Evolutionary conservation across 2,329 filamentous ascomycete genomes (phyloP), one percentile per base, ranked within the genome.

Genomic region (Penicillium griseofulvum): DNA sequence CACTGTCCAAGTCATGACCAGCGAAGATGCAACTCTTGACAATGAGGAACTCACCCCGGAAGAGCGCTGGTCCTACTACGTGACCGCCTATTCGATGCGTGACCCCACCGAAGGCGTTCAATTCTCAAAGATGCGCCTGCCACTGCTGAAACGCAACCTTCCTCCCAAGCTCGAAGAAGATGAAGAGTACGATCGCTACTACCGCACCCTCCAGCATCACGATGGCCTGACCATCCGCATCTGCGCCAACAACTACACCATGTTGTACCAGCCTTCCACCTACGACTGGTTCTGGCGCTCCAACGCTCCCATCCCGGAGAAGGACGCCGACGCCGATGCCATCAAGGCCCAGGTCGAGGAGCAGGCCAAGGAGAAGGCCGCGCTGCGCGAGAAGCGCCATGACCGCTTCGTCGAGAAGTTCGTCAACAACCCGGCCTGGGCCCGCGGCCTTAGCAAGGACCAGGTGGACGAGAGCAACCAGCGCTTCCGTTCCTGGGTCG

Each of bases 21-120:
- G 88, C 68, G 90, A 96, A 62, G 91, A 96, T 63, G 87, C 80
- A 1, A 86, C 84, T 0, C 80, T 96, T 79, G 88, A 94, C 68
- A 84, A 87, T 48, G 87, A 87, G 54, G 87, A 91, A 59, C 82
- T 86, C 24, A 81, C 79, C 49, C 74, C 78, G 4, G 81, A 85
- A 61, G 81, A 81, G 59, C 78, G 86, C 37, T 99, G 94, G 94
- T 90, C 93, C 65, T 96, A 95, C 76, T 99, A 99, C 71, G 90
- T 96, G 54, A 92, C 93, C 17, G 91, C 92, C 0, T 97, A 89
- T 73, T 89, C 91, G 63, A 90, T 91, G 60, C 83, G 92, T 24
- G 91, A 96, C 68, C 89, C 90, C 2, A 99, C 94, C 0, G 90
- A 94, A 73, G 89, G 89, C 14, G 82, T 94, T 3, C 78, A 82